Evolutionary conservation across 1,284 basidiomycete genomes (phyloP).

Genomic region (Cryptococcus sp.): DNA sequence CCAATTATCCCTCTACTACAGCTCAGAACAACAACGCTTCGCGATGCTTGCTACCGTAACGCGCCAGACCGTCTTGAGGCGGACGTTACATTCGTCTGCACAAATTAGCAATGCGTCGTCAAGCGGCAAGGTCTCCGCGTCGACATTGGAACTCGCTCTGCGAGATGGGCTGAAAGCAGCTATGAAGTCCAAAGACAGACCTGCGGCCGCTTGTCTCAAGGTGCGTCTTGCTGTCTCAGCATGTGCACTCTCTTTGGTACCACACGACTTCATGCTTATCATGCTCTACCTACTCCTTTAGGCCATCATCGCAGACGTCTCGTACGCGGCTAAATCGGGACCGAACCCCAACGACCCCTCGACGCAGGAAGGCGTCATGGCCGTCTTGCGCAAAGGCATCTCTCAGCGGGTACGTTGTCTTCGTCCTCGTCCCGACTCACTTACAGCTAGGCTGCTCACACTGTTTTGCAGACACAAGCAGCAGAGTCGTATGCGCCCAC

Average conservation of each 20-base stretch:
- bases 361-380: conserved; percentile 38
- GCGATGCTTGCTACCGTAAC: conserved; percentile 12
- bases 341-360: conserved; percentile 41
- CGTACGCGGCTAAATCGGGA: conserved; percentile 41
- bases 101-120: too few species aligned
- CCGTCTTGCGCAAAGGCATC: conserved; percentile 43
- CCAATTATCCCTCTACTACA: background rate
- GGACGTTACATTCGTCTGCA: too few species aligned
- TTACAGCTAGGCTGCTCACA: background rate
- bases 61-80: too few species aligned
- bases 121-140: conserved; percentile 2
- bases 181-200: conserved; percentile 49
- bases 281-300: conserved; percentile 13
- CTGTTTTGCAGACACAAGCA: conserved; percentile 31
- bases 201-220: conserved; percentile 41
- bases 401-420: conserved; percentile 39
- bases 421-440: background rate
- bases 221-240: conserved; percentile 18
- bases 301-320: conserved; percentile 48
- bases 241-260: background rate
- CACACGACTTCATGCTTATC: background rate
- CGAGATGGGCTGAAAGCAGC: conserved; percentile 49
- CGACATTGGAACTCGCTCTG: conserved; percentile 32
- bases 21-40: background rate
- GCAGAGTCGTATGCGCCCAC: conserved; percentile 43